Conservation (phyloP, 2,329 filamentous ascomycete species). For the Aspergillus felis region DNA sequence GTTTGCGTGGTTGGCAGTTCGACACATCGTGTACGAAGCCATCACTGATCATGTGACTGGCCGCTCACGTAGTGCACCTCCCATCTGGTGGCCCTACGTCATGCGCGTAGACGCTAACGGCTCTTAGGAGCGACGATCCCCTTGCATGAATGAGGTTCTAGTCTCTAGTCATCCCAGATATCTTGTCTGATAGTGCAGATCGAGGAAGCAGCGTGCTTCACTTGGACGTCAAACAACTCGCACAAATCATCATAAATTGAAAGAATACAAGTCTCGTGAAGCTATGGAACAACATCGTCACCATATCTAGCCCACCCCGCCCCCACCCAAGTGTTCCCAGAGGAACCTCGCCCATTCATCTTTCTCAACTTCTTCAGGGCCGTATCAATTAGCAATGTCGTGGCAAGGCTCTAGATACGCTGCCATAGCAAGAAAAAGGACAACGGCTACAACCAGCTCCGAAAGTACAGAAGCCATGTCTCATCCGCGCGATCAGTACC, state of each 20-base stretch:
- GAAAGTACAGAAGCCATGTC: not conserved
- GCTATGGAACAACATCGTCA: not conserved
- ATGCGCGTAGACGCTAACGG: not conserved
- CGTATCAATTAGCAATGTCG: not conserved
- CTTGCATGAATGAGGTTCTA: not conserved
- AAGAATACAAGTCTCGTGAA: not conserved
- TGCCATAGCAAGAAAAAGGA: not conserved
- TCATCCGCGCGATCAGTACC: constrained; percentile 16
- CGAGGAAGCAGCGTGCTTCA: not conserved
- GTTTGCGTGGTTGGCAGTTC: too few relatives aligned
- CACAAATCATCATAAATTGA: not conserved
- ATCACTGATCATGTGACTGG: not conserved
- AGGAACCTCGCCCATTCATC: not conserved
- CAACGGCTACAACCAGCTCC: not conserved
- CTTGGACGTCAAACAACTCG: not conserved
- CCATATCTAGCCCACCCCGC: not conserved
- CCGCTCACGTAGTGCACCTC: not conserved
- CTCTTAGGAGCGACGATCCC: not conserved
- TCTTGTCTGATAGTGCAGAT: not conserved
- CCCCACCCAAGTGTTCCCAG: not conserved
- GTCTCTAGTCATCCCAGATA: not conserved
- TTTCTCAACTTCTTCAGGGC: not conserved
- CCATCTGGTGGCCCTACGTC: not conserved
- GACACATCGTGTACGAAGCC: too few relatives aligned
- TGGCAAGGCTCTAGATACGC: not conserved